Base-by-base conservation (phyloP, 106 monocot genomes). In the Cymbidium sinense region DNA sequence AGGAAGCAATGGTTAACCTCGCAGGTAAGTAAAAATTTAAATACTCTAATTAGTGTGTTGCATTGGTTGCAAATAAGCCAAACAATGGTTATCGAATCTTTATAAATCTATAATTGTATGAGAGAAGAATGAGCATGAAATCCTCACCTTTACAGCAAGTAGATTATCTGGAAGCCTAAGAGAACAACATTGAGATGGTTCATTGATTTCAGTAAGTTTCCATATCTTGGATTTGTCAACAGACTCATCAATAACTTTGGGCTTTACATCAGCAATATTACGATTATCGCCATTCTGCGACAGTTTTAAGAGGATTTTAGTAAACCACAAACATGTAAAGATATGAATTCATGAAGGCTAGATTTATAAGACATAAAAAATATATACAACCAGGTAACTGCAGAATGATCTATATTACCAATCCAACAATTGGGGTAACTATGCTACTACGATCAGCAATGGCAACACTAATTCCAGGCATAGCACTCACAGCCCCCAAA, bases 201-300 rank as follows among this genome's bases (percentile, higher is more conserved):
- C 85, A 58, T 30, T 87, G 27, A 87, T 82, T 76, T 87, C 90
- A 65, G 81, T 43, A 70, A 85, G 74, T 81, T 83, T 90, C 85
- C 82, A 81, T 23, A 78, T 80, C 80, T 85, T 87, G 4, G 80
- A 44, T 74, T 83, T 86, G 34, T 86, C 84, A 30, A 73, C 64
- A 18, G 83, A 73, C 76, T 86, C 89, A 25, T 89, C 89, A 70
- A 71, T 31, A 7, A 77, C 54, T 78, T 82, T 87, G 20, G 87
- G 81, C 65, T 90, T 83, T 33, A 85, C 76, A 65, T 90, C 87
- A 23, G 72, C 67, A 33, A 85, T 28, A 35, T 72, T 80, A 41
- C 84, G 82, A 25, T 28, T 82, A 25, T 89, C 87, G 50, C 82
- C 86, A 78, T 85, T 86, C 89, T 87, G 72, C 72, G 41, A 41